Base-by-base conservation (phyloP, 2,329 filamentous ascomycete genomes). In the Claviceps fusiformis region DNA sequence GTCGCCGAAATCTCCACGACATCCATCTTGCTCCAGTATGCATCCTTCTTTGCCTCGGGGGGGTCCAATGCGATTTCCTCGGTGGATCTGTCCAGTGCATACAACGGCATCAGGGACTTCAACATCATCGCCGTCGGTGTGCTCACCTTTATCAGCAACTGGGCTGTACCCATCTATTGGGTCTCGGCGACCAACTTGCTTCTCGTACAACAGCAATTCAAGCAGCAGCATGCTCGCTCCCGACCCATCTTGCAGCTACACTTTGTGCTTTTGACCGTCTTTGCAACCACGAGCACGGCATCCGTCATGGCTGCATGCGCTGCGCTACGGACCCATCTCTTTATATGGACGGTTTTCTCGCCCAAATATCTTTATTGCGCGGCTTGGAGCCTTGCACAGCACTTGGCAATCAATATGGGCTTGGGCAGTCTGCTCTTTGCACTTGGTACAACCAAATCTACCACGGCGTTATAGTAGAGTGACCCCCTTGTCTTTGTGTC, bases 311-410 rank as follows among this genome's bases (percentile, higher is more conserved):
- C 79, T 15, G 90, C 92, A 17, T 98, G 93, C 68, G 90, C 87
- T 50, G 76, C 80, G 8, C 69, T 98, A 65, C 76, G 92, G 61
- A 89, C 88, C 35, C 93, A 98, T 75, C 70, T 98, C 56, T 98
- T 98, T 67, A 91, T 98, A 58, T 98, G 93, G 93, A 97, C 92
- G 0, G 93, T 98, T 11, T 98, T 98, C 69, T 95, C 89, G 60
- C 93, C 93, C 0, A 98, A 97, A 70, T 97, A 91, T 68, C 72
- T 98, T 61, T 98, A 95, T 68, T 87, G 83, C 59, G 86, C 93
- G 76, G 89, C 86, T 15, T 98, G 93, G 95, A 83, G 80, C 59
- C 65, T 92, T 49, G 87, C 81, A 8, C 89, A 91, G 73, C 92
- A 98, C 78, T 67, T 91, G 58, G 66, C 79, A 43, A 74, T 92